A percentile compares a stretch with the other conserved stretches of the same genome.
Conservation (phyloP, 495 filamentous ascomycete genomes). For the Xylaria longipes region DNA sequence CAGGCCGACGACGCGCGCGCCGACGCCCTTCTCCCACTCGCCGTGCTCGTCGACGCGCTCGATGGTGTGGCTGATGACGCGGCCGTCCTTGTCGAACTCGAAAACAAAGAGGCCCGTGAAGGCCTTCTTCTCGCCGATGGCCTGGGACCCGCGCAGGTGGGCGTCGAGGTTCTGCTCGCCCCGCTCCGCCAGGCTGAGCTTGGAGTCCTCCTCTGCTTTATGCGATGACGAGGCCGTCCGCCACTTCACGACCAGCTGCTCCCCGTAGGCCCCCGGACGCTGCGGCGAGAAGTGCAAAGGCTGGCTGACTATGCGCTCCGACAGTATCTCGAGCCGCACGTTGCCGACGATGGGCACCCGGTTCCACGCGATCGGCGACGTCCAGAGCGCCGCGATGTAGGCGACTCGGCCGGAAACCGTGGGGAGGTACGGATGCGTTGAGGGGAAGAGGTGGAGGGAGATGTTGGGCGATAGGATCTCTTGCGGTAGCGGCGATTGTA, state of each 20-base stretch:
- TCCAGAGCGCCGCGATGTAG: constrained; percentile 94
- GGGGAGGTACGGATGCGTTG: constrained; percentile 93
- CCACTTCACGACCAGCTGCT: constrained; percentile 89
- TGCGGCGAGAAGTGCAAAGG: constrained; percentile 38
- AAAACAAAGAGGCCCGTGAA: constrained; percentile 91
- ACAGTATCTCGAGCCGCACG: constrained; percentile 82
- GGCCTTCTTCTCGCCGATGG: constrained; percentile 53
- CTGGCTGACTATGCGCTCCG: constrained; percentile 79
- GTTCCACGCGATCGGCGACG: constrained; percentile 93
- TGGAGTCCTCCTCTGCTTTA: constrained; percentile 39
- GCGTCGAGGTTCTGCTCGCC: constrained; percentile 36
- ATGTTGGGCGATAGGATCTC: constrained; percentile 89
- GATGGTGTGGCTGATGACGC: constrained; percentile 86
- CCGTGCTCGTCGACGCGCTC: constrained; percentile 85
- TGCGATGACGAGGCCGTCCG: constrained; percentile 49
- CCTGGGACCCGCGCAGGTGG: constrained; percentile 36
- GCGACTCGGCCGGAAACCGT: constrained; percentile 86
- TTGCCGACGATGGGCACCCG: constrained; percentile 87
- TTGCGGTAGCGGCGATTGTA: constrained; percentile 81
- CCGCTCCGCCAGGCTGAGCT: constrained; percentile 33
- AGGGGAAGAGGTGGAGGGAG: constrained; percentile 93
- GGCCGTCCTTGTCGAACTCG: constrained; percentile 89
- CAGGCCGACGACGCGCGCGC: constrained; percentile 77
- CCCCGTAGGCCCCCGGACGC: constrained; percentile 58
- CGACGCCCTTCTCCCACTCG: constrained; percentile 65